phyloP scores from a whole-genome alignment of 306 rosid genomes.

The Pueraria montana region DNA sequence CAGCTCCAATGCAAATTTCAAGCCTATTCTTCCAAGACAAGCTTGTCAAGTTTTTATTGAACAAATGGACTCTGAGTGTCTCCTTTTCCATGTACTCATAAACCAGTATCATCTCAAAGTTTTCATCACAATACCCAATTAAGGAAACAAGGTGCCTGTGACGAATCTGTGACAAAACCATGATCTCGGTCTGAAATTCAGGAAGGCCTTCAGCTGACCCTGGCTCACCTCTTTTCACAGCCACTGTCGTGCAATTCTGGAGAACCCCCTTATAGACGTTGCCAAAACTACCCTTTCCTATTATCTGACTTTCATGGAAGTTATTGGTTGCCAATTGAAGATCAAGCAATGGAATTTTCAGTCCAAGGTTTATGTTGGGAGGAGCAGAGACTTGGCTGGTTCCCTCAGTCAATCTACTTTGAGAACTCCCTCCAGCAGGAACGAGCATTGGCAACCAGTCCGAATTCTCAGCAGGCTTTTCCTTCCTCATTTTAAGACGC shows the following conservation, averaged over 20 bases:
- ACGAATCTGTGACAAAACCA: constrained; percentile 59
- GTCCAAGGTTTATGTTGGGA: constrained; percentile 47
- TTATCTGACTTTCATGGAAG: constrained; percentile 43
- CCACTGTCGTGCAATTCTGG: constrained; percentile 49
- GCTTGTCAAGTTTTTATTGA: constrained; percentile 31
- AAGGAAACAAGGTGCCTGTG: constrained; percentile 66
- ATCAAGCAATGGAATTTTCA: constrained; percentile 56
- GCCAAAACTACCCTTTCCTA: constrained; percentile 67
- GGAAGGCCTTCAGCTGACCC: constrained; percentile 59
- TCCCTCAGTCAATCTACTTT: constrained; percentile 37
- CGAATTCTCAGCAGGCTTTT: neutral
- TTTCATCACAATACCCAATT: constrained; percentile 64
- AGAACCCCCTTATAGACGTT: constrained; percentile 58
- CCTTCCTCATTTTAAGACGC: constrained; percentile 44
- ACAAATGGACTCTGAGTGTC: constrained; percentile 58
- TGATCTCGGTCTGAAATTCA: constrained; percentile 60
- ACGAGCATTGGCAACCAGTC: constrained; percentile 24
- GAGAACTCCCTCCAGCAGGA: constrained; percentile 44
- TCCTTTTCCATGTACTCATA: constrained; percentile 66
- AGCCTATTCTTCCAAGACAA: constrained; percentile 64
- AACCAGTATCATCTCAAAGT: constrained; percentile 62
- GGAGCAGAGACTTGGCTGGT: constrained; percentile 45
- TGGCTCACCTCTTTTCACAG: constrained; percentile 60
- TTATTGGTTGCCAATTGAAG: constrained; percentile 53
- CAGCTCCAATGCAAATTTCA: constrained; percentile 68